Evolutionary conservation across 768 basidiomycete species (phyloP).

Genomic region (Xerocomellus chrysenteron): DNA sequence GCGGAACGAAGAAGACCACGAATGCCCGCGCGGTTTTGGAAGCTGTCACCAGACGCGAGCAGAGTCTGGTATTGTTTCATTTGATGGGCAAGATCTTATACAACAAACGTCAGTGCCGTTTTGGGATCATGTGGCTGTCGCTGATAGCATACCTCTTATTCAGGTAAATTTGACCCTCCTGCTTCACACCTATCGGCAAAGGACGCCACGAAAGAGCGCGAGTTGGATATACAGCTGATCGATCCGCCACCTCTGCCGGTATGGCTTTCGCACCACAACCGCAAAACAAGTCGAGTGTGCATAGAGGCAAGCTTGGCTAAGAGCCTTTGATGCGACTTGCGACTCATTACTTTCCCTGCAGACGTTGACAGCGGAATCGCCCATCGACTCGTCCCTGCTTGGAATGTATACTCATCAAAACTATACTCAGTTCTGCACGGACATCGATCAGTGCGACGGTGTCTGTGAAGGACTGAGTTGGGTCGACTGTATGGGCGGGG

Average conservation of each 20-base stretch:
- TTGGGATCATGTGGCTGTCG: not conserved
- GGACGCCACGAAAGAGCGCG: slow-evolving; percentile 61
- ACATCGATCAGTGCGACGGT: slow-evolving; percentile 69
- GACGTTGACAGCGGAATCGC: slow-evolving; percentile 78
- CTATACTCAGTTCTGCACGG: slow-evolving; percentile 79
- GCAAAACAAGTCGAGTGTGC: slow-evolving; percentile 71
- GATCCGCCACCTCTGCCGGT: slow-evolving; percentile 57
- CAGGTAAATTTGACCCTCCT: slow-evolving; percentile 76
- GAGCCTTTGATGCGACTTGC: not conserved
- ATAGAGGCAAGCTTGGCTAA: slow-evolving; percentile 54
- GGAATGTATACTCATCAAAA: slow-evolving; percentile 94
- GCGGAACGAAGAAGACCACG: slow-evolving; percentile 14
- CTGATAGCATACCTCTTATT: slow-evolving; percentile 4
- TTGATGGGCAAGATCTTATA: slow-evolving; percentile 91
- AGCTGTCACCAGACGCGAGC: slow-evolving; percentile 78
- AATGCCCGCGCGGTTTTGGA: slow-evolving; percentile 51
- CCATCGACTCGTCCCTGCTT: slow-evolving; percentile 88
- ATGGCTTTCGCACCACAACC: slow-evolving; percentile 58
- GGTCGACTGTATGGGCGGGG: slow-evolving; percentile 66
- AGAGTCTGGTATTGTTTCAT: slow-evolving; percentile 87
- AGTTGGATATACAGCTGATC: slow-evolving; percentile 51
- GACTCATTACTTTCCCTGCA: slow-evolving; percentile 28
- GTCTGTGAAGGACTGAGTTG: slow-evolving; percentile 76
- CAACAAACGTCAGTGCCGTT: slow-evolving; percentile 70
- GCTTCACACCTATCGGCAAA: slow-evolving; percentile 53